Conservation (phyloP, 2,329 filamentous ascomycete genomes). For the Phialophora tarda region DNA sequence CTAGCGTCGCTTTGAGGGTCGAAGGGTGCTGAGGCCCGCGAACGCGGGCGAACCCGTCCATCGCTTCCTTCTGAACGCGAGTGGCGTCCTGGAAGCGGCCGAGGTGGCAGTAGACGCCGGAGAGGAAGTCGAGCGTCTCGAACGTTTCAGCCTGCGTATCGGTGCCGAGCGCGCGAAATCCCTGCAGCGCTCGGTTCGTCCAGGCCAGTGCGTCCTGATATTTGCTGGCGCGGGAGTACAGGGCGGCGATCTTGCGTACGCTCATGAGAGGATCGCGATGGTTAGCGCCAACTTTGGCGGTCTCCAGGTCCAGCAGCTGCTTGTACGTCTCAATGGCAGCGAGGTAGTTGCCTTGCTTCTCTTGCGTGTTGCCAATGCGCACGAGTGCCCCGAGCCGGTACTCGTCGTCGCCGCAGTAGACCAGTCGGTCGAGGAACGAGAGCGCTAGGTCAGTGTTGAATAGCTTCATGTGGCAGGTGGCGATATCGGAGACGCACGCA, state of each 20-base stretch:
- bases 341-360: neutral
- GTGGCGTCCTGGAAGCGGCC: conserved; percentile 4
- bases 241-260: neutral
- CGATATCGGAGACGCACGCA: neutral
- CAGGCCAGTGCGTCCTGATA: neutral
- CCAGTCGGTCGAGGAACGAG: neutral
- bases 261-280: conserved; percentile 6
- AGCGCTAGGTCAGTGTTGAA: neutral
- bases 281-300: neutral
- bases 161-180: neutral
- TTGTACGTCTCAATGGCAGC: conserved; percentile 2
- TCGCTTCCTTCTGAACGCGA: neutral
- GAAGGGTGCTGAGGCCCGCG: neutral
- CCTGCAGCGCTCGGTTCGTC: neutral
- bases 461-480: conserved; percentile 3
- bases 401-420: conserved; percentile 1
- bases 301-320: conserved; percentile 1
- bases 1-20: neutral
- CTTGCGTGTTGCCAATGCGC: conserved; percentile 4
- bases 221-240: neutral
- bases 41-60: neutral
- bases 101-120: conserved; percentile 1
- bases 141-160: neutral
- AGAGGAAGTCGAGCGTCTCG: conserved; percentile 1
- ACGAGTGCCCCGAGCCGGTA: neutral